Percentiles rank a stretch among this genome's conserved stretches.
phyloP scores from a whole-genome alignment of 116 monocot species.

The Cymodocea nodosa region DNA sequence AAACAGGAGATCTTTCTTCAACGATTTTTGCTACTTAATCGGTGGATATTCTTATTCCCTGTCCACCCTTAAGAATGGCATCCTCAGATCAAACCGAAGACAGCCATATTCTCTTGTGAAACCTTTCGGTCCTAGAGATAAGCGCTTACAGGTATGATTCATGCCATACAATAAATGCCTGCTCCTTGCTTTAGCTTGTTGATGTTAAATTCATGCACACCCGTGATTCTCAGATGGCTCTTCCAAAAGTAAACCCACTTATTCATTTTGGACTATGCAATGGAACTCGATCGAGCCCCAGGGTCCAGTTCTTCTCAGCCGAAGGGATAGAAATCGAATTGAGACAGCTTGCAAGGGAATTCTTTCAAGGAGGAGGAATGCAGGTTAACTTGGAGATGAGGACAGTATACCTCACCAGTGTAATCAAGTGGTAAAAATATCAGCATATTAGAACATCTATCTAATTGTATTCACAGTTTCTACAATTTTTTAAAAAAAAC shows the following conservation, averaged over 20 bases:
- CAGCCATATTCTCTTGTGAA: conserved; percentile 66
- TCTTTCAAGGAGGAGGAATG: conserved; percentile 48
- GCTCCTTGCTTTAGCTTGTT: neutral
- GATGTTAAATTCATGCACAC: too few relatives aligned
- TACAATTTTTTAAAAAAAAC: too few relatives aligned
- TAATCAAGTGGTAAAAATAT: conserved; percentile 65
- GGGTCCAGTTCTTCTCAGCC: conserved; percentile 59
- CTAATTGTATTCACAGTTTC: too few relatives aligned
- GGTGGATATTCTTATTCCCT: conserved; percentile 85
- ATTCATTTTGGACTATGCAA: conserved; percentile 89
- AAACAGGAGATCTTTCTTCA: conserved; percentile 56
- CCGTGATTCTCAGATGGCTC: conserved; percentile 27
- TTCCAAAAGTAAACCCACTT: conserved; percentile 59
- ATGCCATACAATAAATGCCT: too few relatives aligned
- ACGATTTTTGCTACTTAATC: conserved; percentile 75
- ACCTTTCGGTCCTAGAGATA: conserved; percentile 53
- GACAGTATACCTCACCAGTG: conserved; percentile 55
- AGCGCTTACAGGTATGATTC: conserved; percentile 46
- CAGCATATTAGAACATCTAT: too few relatives aligned
- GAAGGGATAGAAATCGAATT: conserved; percentile 67
- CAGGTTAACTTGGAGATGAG: conserved; percentile 74
- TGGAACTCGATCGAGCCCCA: conserved; percentile 58
- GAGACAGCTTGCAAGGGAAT: conserved; percentile 66
- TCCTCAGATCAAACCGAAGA: conserved; percentile 68
- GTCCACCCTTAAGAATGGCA: conserved; percentile 72